phyloP scores from a whole-genome alignment of 306 rosid genomes.

The Rosa persica region DNA sequence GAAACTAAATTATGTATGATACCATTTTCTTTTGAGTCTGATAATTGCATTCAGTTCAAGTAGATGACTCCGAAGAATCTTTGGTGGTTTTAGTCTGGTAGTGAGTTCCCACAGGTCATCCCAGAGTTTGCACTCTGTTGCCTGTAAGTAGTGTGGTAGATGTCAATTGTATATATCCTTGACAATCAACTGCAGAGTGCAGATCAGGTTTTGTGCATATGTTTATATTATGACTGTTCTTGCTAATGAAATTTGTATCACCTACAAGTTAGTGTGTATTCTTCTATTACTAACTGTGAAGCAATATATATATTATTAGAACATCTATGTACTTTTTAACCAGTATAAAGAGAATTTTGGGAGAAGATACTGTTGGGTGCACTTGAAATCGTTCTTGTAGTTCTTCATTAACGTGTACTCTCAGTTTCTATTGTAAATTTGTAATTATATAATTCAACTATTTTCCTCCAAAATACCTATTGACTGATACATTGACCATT shows the following conservation, averaged over 20 bases:
- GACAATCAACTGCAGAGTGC: neutral
- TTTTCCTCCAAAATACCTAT: too few relatives aligned
- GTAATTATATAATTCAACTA: too few relatives aligned
- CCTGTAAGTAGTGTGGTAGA: slow-evolving; percentile 8
- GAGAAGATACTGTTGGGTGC: neutral
- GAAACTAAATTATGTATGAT: neutral
- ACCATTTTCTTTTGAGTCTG: neutral
- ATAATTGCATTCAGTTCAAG: neutral
- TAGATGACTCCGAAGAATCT: neutral
- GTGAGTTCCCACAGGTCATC: neutral
- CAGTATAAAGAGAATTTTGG: neutral
- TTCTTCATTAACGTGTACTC: neutral
- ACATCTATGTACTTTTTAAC: neutral
- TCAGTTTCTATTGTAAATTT: too few relatives aligned
- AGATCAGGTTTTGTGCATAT: neutral
- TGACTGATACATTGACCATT: too few relatives aligned
- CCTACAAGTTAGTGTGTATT: neutral
- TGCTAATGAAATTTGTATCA: slow-evolving; percentile 2
- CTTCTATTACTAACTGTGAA: neutral
- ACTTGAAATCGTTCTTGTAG: neutral
- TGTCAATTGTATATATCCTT: slow-evolving; percentile 1
- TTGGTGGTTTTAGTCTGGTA: neutral
- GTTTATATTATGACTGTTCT: neutral
- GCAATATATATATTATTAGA: neutral
- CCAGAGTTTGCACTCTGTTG: neutral